Percentiles rank a stretch among this genome's conserved stretches.
Conservation (phyloP, 352 stramenopile genomes). For the Phytophthora meadii region DNA sequence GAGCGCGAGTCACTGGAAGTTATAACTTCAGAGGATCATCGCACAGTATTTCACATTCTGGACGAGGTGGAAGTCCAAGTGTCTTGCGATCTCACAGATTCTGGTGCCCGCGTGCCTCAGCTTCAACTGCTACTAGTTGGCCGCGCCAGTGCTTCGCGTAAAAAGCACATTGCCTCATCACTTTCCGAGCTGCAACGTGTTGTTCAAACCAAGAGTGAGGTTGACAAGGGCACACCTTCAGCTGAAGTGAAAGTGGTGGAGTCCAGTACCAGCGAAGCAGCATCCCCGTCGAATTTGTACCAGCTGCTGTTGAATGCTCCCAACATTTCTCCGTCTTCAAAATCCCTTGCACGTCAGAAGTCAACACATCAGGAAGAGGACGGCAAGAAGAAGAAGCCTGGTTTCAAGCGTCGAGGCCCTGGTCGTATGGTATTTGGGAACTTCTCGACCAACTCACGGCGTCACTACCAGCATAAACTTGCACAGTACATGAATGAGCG, state of each 20-base stretch:
- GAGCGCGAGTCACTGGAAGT: constrained; percentile 46
- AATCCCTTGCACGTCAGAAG: constrained; percentile 30
- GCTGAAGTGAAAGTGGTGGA: not conserved
- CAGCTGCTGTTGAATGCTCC: constrained; percentile 35
- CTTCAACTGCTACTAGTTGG: constrained; percentile 77
- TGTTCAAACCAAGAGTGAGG: constrained; percentile 58
- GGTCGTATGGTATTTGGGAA: constrained; percentile 79
- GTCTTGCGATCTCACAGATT: constrained; percentile 75
- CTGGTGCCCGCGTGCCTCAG: constrained; percentile 75
- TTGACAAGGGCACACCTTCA: constrained; percentile 1
- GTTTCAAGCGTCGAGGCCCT: constrained; percentile 47
- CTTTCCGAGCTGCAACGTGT: constrained; percentile 73
- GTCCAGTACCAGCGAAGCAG: not conserved
- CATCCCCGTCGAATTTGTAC: constrained; percentile 44
- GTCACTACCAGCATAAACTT: constrained; percentile 81
- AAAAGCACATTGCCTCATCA: constrained; percentile 44
- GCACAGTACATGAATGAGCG: constrained; percentile 78
- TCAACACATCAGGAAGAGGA: constrained; percentile 24
- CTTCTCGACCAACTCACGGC: constrained; percentile 65
- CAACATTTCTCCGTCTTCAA: constrained; percentile 42
- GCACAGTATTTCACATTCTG: constrained; percentile 60
- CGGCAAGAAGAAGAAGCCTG: constrained; percentile 20
- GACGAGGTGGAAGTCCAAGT: constrained; percentile 85
- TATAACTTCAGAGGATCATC: constrained; percentile 22
- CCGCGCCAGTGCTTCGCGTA: constrained; percentile 44